Evolutionary conservation across 2,329 filamentous ascomycete species (phyloP).

Genomic region (Aspergillus sp.): DNA sequence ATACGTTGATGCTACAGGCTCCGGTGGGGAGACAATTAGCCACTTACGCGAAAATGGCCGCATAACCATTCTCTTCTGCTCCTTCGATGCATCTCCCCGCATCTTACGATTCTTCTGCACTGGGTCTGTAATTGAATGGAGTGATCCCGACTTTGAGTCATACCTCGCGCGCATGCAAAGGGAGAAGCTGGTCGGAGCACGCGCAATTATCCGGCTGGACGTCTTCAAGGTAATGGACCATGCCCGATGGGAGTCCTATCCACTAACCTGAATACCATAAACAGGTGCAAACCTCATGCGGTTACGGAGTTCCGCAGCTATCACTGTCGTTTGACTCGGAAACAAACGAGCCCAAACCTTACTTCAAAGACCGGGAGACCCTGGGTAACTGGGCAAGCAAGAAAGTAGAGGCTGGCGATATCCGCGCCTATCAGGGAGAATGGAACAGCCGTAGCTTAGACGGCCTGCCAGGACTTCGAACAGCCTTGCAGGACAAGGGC

Average conservation of each 20-base stretch:
- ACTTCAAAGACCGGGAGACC: constrained; percentile 57
- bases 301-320: constrained; percentile 62
- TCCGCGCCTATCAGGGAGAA: constrained; percentile 57
- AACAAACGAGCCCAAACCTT: constrained; percentile 21
- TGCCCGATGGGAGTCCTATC: neutral
- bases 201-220: constrained; percentile 62
- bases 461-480: constrained; percentile 57
- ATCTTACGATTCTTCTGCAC: constrained; percentile 66
- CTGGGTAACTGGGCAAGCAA: constrained; percentile 54
- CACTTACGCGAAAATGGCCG: constrained; percentile 77
- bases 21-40: constrained; percentile 72
- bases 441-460: constrained; percentile 60
- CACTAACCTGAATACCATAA: neutral
- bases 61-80: constrained; percentile 72
- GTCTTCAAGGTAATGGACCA: constrained; percentile 54
- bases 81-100: constrained; percentile 59
- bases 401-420: constrained; percentile 49
- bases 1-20: constrained; percentile 74
- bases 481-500: constrained; percentile 52
- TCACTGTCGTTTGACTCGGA: constrained; percentile 38
- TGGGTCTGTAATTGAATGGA: constrained; percentile 61
- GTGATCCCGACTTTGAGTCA: constrained; percentile 50
- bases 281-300: constrained; percentile 62
- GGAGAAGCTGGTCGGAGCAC: constrained; percentile 48
- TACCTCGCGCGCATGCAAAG: constrained; percentile 49